These are phyloP conservation scores for Verticillium nubilum DNA, from an alignment of 2,329 filamentous ascomycete genomes.

Conservation along the genomic window DNA sequence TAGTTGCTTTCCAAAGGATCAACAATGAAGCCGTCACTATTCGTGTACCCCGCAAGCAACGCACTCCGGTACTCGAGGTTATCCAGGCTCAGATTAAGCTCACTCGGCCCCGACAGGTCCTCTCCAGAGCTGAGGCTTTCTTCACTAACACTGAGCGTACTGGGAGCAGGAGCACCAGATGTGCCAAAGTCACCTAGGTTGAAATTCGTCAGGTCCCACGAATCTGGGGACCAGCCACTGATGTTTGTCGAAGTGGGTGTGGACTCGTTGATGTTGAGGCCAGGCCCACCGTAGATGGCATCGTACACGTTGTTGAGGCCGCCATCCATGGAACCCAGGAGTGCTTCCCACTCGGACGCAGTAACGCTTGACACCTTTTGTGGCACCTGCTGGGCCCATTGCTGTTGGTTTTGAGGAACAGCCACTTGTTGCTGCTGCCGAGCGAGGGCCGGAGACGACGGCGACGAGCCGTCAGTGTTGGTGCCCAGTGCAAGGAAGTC, in stretches of 20 bases:
- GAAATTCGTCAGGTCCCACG: constrained; percentile 49
- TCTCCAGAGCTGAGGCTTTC: constrained; percentile 53
- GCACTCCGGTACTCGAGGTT: constrained; percentile 29
- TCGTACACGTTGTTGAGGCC: constrained; percentile 81
- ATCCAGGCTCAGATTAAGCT: constrained; percentile 20
- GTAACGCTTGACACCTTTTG: constrained; percentile 44
- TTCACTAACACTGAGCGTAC: constrained; percentile 51
- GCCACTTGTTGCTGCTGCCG: constrained; percentile 28
- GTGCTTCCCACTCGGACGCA: constrained; percentile 73
- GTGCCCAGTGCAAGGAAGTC: constrained; percentile 54
- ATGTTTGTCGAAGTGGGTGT: constrained; percentile 32
- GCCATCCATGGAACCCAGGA: constrained; percentile 74
- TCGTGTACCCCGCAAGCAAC: constrained; percentile 15
- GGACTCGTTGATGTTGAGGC: constrained; percentile 40
- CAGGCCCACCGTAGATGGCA: constrained; percentile 65
- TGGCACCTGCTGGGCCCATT: constrained; percentile 27
- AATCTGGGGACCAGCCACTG: constrained; percentile 50
- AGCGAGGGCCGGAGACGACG: constrained; percentile 40
- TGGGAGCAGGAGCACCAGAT: constrained; percentile 40
- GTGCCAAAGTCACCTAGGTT: constrained; percentile 42
- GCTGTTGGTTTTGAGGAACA: constrained; percentile 22
- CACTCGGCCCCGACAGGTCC: constrained; percentile 33
- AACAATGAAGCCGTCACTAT: constrained; percentile 21
- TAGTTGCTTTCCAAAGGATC: constrained; percentile 37
- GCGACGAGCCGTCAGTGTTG: constrained; percentile 40